Conservation (phyloP, 306 rosid species). For the Dicorynia guianensis region DNA sequence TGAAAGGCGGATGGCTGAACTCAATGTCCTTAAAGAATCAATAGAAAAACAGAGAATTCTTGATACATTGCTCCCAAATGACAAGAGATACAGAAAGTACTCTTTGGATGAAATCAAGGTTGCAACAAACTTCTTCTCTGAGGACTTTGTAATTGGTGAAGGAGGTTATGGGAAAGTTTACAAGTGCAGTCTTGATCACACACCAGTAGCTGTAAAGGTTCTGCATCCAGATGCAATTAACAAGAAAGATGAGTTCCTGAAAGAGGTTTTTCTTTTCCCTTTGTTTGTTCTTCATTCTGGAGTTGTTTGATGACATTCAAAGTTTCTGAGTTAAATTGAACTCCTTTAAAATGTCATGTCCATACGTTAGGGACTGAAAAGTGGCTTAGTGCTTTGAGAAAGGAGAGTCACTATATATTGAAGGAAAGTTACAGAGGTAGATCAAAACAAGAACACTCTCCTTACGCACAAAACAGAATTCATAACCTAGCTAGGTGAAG, state of each 20-base stretch:
- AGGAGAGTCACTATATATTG: too few species aligned
- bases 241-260: conserved; percentile 86
- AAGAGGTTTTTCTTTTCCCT: conserved; percentile 66
- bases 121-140: conserved; percentile 73
- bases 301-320: conserved; percentile 26
- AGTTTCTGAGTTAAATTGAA: conserved; percentile 38
- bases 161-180: conserved; percentile 98
- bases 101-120: conserved; percentile 72
- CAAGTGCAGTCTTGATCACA: conserved; percentile 88
- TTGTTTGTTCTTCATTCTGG: conserved; percentile 34
- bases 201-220: conserved; percentile 91
- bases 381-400: too few species aligned
- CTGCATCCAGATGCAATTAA: conserved; percentile 56
- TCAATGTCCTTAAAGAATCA: conserved; percentile 71
- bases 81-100: conserved; percentile 85
- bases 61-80: conserved; percentile 71
- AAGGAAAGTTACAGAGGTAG: too few species aligned
- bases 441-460: too few species aligned
- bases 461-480: too few species aligned
- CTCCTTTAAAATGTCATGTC: conserved; percentile 10
- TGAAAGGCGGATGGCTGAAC: conserved; percentile 84
- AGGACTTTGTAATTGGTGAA: conserved; percentile 74
- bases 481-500: too few species aligned
- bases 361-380: too few species aligned
- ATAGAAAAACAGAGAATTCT: conserved; percentile 73